Evolutionary conservation across 208 protist species (phyloP).

Genomic region (Trypanosoma congolense): DNA sequence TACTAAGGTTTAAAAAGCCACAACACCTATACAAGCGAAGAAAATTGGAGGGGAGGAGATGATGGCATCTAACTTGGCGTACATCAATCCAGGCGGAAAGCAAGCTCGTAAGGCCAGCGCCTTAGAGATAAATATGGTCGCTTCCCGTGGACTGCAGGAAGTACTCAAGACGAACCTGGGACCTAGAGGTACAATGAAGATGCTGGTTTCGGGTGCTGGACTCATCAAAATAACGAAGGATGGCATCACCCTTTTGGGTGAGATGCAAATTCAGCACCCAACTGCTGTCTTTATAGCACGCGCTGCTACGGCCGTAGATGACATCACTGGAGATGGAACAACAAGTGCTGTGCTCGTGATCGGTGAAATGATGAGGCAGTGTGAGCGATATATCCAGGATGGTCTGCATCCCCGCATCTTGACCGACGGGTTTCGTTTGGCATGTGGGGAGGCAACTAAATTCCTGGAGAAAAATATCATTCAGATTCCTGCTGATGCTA

Average conservation of each 20-base stretch:
- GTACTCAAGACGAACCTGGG: constrained; percentile 99
- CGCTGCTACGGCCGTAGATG: constrained; percentile 99
- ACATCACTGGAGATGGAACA: constrained; percentile 99
- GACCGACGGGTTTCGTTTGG: constrained; percentile 97
- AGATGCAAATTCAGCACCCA: constrained; percentile 99
- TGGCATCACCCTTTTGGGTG: constrained; percentile 98
- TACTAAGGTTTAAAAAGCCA: neutral
- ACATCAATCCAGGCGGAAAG: constrained; percentile 88
- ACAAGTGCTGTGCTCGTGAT: constrained; percentile 99
- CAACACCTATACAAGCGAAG: neutral
- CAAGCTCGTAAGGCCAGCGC: constrained; percentile 85
- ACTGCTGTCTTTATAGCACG: constrained; percentile 99
- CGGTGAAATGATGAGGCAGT: constrained; percentile 99
- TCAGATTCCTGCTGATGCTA: constrained; percentile 55
- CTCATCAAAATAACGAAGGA: constrained; percentile 99
- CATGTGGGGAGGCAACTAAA: constrained; percentile 88
- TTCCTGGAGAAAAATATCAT: constrained; percentile 81
- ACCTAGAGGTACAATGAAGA: constrained; percentile 99
- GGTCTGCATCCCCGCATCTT: constrained; percentile 98
- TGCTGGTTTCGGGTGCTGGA: constrained; percentile 98
- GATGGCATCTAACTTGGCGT: constrained; percentile 75
- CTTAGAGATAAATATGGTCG: constrained; percentile 98
- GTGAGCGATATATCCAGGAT: constrained; percentile 96
- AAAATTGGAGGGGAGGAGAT: neutral
- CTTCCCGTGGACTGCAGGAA: constrained; percentile 96